phyloP scores from a whole-genome alignment of 805 yeast species.

The Monosporozyma siamensis region DNA sequence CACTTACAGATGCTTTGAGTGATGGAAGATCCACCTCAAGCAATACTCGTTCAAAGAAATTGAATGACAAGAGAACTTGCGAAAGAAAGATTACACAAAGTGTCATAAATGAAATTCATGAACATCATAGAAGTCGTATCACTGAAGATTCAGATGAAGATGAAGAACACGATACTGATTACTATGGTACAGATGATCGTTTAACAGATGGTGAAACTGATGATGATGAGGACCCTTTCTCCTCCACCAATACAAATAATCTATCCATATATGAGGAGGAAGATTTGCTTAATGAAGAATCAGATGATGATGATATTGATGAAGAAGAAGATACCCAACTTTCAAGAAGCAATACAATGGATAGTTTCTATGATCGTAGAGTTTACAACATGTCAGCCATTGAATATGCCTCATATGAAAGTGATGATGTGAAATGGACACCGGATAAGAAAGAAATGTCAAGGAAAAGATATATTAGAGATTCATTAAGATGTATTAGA shows the following conservation, averaged over 20 bases:
- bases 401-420: constrained; percentile 3
- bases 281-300: constrained; percentile 19
- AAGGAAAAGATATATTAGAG: constrained; percentile 37
- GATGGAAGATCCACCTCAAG: neutral
- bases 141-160: neutral
- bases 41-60: no score
- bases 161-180: constrained; percentile 8
- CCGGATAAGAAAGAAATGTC: constrained; percentile 35
- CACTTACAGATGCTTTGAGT: neutral
- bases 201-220: constrained; percentile 11
- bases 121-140: constrained; percentile 13
- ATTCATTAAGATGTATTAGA: constrained; percentile 48
- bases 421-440: constrained; percentile 36
- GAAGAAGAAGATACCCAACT: constrained; percentile 5
- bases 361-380: neutral
- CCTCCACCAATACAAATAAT: constrained; percentile 3
- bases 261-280: constrained; percentile 21
- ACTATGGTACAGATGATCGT: constrained; percentile 9
- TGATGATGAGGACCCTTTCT: constrained; percentile 4
- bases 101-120: constrained; percentile 32
- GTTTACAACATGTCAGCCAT: neutral
- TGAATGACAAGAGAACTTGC: neutral
- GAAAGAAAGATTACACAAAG: constrained; percentile 1
- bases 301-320: constrained; percentile 12
- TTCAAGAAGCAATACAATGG: neutral